Percentiles rank a stretch among this genome's conserved stretches.
These are phyloP conservation scores for Hyaloscypha bicolor DNA, from an alignment of 495 filamentous ascomycete species.

Conservation along the genomic window DNA sequence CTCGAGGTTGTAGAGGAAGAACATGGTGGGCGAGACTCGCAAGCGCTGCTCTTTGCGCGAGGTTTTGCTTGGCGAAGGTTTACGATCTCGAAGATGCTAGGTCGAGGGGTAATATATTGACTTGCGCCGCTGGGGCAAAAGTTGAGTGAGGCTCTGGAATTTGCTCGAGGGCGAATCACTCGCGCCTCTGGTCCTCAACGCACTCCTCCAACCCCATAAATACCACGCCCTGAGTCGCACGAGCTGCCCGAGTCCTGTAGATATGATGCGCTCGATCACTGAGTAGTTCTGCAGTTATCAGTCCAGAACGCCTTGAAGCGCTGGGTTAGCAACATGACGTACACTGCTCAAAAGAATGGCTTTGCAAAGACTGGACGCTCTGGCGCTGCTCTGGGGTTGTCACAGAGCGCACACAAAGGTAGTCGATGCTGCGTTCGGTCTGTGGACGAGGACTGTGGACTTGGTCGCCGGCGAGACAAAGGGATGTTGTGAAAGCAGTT, in stretches of 20 bases:
- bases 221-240: constrained; percentile 22
- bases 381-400: constrained; percentile 28
- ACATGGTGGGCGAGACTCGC: constrained; percentile 61
- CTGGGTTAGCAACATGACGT: constrained; percentile 26
- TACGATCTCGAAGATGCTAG: constrained; percentile 3
- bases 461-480: constrained; percentile 24
- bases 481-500: constrained; percentile 11
- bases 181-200: constrained; percentile 22
- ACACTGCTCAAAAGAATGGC: constrained; percentile 31
- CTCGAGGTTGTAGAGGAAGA: constrained; percentile 95
- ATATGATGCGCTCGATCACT: constrained; percentile 28
- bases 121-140: constrained; percentile 9
- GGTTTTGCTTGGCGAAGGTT: neutral
- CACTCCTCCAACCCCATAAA: constrained; percentile 29
- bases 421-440: constrained; percentile 23
- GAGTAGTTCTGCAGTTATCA: constrained; percentile 32
- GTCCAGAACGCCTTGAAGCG: constrained; percentile 31
- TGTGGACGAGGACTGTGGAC: constrained; percentile 18
- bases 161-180: constrained; percentile 5
- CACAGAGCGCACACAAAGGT: constrained; percentile 33
- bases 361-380: constrained; percentile 29
- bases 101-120: constrained; percentile 1
- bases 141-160: constrained; percentile 3
- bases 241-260: constrained; percentile 17
- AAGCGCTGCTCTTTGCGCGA: neutral